phyloP scores from a whole-genome alignment of 345 rosid genomes.

The Hibiscus syriacus region DNA sequence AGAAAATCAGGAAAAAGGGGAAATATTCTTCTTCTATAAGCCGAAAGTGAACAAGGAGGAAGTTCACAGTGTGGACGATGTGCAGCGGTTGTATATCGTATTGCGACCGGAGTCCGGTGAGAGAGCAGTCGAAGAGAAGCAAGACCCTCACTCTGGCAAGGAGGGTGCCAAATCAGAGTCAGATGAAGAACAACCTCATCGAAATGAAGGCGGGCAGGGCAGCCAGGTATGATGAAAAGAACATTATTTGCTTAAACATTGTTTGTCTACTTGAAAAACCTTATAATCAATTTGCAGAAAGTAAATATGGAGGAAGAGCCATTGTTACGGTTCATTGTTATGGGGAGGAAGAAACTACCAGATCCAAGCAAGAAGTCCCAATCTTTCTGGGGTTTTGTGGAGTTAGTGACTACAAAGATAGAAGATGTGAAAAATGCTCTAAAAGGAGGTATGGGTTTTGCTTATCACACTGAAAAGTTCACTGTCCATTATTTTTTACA shows the following conservation, averaged over 20 bases:
- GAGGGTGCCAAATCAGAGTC: constrained; percentile 24
- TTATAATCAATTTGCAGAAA: constrained; percentile 21
- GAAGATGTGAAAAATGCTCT: constrained; percentile 51
- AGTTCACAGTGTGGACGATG: constrained; percentile 52
- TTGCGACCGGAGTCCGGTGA: constrained; percentile 62
- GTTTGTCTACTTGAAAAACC: background rate
- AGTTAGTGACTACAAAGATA: constrained; percentile 51
- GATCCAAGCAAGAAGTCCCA: constrained; percentile 48
- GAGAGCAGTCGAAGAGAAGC: constrained; percentile 47
- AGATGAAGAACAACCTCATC: background rate
- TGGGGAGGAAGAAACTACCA: constrained; percentile 67
- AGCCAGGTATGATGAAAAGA: no score
- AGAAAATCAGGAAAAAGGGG: constrained; percentile 50
- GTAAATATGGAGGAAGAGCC: constrained; percentile 53
- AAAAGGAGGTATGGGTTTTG: constrained; percentile 35
- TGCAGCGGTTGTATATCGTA: constrained; percentile 56
- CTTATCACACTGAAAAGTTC: no score
- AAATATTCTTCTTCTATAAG: constrained; percentile 76
- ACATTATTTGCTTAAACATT: background rate
- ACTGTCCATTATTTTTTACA: no score
- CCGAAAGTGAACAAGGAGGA: constrained; percentile 65
- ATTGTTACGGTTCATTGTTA: constrained; percentile 50
- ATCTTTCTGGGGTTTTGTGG: constrained; percentile 76
- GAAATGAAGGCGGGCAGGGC: constrained; percentile 45
- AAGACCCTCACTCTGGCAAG: constrained; percentile 49